A percentile compares a stretch with the other conserved stretches of the same genome.
Conservation (phyloP, 495 filamentous ascomycete species). For the Filosporella fistucella region DNA sequence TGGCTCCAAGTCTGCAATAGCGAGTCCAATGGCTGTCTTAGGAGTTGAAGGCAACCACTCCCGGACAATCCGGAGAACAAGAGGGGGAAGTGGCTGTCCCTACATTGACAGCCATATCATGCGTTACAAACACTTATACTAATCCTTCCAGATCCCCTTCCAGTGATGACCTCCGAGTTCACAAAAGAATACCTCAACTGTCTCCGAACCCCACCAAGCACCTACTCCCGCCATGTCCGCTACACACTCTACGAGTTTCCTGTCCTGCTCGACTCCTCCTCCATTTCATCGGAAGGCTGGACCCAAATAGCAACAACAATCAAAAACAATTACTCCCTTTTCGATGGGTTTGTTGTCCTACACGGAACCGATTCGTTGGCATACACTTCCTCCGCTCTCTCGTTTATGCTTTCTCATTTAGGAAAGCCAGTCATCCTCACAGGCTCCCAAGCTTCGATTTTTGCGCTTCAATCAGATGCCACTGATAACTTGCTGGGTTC, state of each 20-base stretch:
- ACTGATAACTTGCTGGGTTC: conserved; percentile 94
- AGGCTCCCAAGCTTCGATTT: conserved; percentile 89
- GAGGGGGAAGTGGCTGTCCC: too few species aligned
- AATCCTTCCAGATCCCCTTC: conserved; percentile 15
- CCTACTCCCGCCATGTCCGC: conserved; percentile 76
- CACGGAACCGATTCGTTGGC: conserved; percentile 91
- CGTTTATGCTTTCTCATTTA: conserved; percentile 90
- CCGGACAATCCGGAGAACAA: too few species aligned
- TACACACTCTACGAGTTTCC: conserved; percentile 87
- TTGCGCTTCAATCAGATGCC: conserved; percentile 88
- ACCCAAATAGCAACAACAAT: conserved; percentile 71
- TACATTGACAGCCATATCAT: not conserved
- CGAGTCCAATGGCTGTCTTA: too few species aligned
- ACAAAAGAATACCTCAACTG: conserved; percentile 44
- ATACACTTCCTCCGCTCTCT: conserved; percentile 87
- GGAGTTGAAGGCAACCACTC: too few species aligned
- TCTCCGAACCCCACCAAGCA: conserved; percentile 74
- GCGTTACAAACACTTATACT: conserved; percentile 5
- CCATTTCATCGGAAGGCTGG: conserved; percentile 89
- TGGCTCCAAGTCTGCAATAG: too few species aligned
- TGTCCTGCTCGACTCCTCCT: conserved; percentile 84
- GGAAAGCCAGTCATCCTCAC: conserved; percentile 91
- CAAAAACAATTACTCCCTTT: conserved; percentile 78
- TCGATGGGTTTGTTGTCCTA: conserved; percentile 93
- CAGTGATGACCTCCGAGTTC: conserved; percentile 22